Conservation (phyloP, 129 eudicot genomes). For the Heracleum sosnowskyi region DNA sequence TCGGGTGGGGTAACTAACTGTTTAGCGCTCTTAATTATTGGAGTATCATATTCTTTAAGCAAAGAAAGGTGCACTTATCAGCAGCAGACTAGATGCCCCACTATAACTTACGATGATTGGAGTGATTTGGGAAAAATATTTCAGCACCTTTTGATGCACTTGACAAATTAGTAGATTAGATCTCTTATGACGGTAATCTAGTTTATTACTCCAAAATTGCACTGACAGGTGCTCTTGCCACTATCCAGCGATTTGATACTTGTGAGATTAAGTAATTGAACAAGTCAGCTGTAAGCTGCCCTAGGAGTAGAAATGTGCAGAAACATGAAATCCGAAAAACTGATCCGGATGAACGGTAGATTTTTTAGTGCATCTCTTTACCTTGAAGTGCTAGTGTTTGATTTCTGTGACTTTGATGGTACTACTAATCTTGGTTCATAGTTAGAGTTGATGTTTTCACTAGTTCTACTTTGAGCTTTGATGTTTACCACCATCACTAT, state of each 20-base stretch:
- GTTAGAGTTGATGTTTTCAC: neutral
- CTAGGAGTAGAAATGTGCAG: too few relatives aligned
- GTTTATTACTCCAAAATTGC: neutral
- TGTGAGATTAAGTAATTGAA: neutral
- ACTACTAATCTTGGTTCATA: neutral
- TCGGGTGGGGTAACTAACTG: neutral
- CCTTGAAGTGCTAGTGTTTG: neutral
- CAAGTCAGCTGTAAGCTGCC: neutral
- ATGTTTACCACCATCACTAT: too few relatives aligned
- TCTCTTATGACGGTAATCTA: neutral
- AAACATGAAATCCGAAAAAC: too few relatives aligned
- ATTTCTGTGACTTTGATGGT: neutral
- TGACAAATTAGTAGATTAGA: neutral
- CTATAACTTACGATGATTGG: conserved; percentile 1
- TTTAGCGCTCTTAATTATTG: conserved; percentile 1
- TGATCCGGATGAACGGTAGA: too few relatives aligned
- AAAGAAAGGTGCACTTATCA: conserved; percentile 2
- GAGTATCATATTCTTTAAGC: neutral
- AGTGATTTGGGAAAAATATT: neutral
- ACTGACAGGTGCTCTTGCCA: neutral
- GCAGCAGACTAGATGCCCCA: conserved; percentile 5
- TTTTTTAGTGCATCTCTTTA: too few relatives aligned
- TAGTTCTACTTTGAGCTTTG: neutral
- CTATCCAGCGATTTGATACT: neutral
- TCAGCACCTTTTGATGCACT: neutral